Conservation (phyloP, 257 asterid genomes). For the Rauvolfia tetraphylla region DNA sequence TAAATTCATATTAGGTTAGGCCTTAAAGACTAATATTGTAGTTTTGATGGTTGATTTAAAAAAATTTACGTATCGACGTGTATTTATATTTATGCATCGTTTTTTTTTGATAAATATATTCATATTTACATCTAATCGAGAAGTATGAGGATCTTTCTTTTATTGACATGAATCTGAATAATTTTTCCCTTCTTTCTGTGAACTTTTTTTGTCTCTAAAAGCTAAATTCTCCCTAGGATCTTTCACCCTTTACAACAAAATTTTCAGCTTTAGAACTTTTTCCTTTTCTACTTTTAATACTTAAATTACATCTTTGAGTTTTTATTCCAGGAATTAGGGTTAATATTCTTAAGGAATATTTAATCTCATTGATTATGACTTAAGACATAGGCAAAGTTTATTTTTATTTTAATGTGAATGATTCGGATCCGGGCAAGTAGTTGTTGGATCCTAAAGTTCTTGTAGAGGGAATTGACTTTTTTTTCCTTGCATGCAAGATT, state of each 20-base stretch:
- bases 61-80: no score
- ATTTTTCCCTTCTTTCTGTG: not conserved
- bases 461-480: no score
- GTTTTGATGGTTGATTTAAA: no score
- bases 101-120: no score
- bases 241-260: not conserved
- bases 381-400: not conserved
- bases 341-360: not conserved
- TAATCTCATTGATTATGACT: not conserved
- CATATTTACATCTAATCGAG: no score
- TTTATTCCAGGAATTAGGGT: not conserved
- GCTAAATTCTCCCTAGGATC: not conserved
- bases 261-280: not conserved
- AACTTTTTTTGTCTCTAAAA: not conserved
- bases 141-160: not conserved
- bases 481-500: no score
- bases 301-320: not conserved
- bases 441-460: not conserved
- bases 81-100: no score
- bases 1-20: no score
- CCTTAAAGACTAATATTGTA: no score
- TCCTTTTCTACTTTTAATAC: not conserved
- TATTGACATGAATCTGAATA: not conserved
- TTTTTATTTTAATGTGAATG: not conserved
- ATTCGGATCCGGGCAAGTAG: no score